Percentiles rank a stretch among this genome's conserved stretches.
These are phyloP conservation scores for Hyaloscypha finlandica DNA, from an alignment of 495 filamentous ascomycete genomes.

Conservation along the genomic window DNA sequence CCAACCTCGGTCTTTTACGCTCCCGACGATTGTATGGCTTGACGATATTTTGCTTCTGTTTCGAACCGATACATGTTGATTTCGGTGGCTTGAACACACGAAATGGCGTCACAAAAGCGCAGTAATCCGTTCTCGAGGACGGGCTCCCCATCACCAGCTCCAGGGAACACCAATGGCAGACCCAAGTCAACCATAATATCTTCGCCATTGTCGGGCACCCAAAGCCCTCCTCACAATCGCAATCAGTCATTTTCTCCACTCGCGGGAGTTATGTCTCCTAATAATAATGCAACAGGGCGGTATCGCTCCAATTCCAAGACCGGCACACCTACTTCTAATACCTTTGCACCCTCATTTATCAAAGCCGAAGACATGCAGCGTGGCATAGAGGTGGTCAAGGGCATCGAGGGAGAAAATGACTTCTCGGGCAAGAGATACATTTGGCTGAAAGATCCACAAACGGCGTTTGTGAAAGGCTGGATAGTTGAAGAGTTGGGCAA, in stretches of 20 bases:
- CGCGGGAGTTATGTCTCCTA: constrained; percentile 22
- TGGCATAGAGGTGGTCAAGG: constrained; percentile 66
- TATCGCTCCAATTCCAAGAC: constrained; percentile 64
- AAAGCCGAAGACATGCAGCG: constrained; percentile 74
- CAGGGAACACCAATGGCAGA: constrained; percentile 52
- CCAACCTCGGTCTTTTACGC: constrained; percentile 6
- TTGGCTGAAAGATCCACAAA: constrained; percentile 85
- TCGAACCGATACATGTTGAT: constrained; percentile 4
- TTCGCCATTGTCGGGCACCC: constrained; percentile 46
- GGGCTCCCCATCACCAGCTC: constrained; percentile 54
- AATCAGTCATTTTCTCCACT: constrained; percentile 46
- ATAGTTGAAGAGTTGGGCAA: constrained; percentile 78
- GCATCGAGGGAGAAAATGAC: constrained; percentile 92
- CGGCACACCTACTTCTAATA: constrained; percentile 56
- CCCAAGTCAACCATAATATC: constrained; percentile 74
- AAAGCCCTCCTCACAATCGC: constrained; percentile 39
- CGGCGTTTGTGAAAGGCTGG: constrained; percentile 89
- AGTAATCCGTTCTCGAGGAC: constrained; percentile 75
- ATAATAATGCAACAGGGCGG: constrained; percentile 34
- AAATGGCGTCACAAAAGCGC: constrained; percentile 40
- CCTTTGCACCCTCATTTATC: constrained; percentile 96
- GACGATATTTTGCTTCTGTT: constrained; percentile 17
- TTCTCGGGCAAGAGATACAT: constrained; percentile 99
- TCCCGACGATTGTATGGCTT: constrained; percentile 13
- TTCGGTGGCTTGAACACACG: constrained; percentile 12